These are phyloP conservation scores for Aurantiochytrium sp. DNA, from an alignment of 108 stramenopile genomes.

Conservation along the genomic window DNA sequence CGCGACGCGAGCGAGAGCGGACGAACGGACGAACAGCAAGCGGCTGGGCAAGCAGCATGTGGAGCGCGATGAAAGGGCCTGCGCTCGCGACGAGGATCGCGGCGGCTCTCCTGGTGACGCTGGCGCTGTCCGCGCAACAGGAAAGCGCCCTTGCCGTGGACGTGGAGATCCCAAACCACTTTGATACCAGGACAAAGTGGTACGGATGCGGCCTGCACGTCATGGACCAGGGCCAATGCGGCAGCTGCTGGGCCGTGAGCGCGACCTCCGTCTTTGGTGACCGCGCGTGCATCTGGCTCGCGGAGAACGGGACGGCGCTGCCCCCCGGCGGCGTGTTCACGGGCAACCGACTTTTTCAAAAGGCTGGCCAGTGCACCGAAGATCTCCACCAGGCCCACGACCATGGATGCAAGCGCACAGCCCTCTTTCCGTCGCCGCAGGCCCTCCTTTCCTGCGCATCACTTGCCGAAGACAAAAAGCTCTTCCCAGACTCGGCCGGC, in stretches of 20 bases:
- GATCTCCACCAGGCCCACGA: not conserved
- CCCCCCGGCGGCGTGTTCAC: not conserved
- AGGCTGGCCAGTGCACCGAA: constrained; percentile 3
- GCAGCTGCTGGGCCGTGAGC: not conserved
- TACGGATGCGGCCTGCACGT: not conserved
- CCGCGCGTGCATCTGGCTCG: not conserved
- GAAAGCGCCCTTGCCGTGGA: not conserved
- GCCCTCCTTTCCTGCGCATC: not conserved
- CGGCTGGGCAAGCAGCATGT: too few relatives aligned
- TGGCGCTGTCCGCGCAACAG: too few relatives aligned
- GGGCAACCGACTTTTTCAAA: not conserved
- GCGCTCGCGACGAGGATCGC: too few relatives aligned
- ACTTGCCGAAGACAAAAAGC: not conserved
- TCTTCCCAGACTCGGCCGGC: constrained; percentile 17
- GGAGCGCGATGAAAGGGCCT: too few relatives aligned
- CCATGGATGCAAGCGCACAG: constrained; percentile 18
- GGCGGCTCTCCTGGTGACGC: too few relatives aligned
- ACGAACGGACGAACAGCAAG: too few relatives aligned
- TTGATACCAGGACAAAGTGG: not conserved
- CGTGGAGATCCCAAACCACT: not conserved
- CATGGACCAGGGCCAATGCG: constrained; percentile 13
- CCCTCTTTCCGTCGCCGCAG: not conserved
- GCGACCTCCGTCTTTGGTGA: constrained; percentile 1
- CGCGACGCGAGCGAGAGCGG: too few relatives aligned
- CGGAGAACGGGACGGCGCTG: not conserved